Base-by-base conservation (phyloP, 805 yeast genomes). In the Danielozyma ontarioensis region DNA sequence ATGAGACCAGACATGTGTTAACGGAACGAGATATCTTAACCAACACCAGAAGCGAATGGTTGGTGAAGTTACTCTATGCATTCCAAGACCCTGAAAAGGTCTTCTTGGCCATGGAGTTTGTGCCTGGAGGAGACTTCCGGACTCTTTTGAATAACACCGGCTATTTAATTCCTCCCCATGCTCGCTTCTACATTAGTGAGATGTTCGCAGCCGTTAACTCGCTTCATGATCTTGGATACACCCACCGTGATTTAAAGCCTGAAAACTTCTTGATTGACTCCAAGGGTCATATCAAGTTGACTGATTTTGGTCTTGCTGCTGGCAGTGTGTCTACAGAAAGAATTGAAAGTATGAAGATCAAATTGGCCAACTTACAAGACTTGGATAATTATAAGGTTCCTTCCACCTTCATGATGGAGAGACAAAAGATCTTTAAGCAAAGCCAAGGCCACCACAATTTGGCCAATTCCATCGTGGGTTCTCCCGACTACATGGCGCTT, bases 121-220 rank as follows among this genome's bases (percentile, higher is more conserved):
- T 93, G n/a, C 97, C 99, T 6, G 99, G 99, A 38, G 99, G 99
- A 34, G 99, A 93, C 56, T 93, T 86, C 67, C 80, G 99, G 54
- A 93, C 98, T 0, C 64, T 93, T 39, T 74, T 93, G 44, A 89
- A 88, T 58, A 90, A 89, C 56, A 90, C 97, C 4, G 96, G 96
- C 23, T 84, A 83, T 37, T 67, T 93, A 46, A 84, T 86, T 40
- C 95, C 97, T 2, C 88, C 94, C 3, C 98, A 93, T 54, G 95
- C 97, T 1, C 75, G 97, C 38, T 93, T 93, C 63, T 93, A 93
- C 57, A 76, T 93, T 44, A 79, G 90, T 41, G 97, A 93, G 61
- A 93, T 93, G 99, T 90, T 93, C 60, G 80, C 88, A 29, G 85
- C 97, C 1, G 88, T 93, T 13, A 87, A 90, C 50, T 88, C 96